Base-by-base conservation (phyloP, 768 basidiomycete species). In the Russula lepida region DNA sequence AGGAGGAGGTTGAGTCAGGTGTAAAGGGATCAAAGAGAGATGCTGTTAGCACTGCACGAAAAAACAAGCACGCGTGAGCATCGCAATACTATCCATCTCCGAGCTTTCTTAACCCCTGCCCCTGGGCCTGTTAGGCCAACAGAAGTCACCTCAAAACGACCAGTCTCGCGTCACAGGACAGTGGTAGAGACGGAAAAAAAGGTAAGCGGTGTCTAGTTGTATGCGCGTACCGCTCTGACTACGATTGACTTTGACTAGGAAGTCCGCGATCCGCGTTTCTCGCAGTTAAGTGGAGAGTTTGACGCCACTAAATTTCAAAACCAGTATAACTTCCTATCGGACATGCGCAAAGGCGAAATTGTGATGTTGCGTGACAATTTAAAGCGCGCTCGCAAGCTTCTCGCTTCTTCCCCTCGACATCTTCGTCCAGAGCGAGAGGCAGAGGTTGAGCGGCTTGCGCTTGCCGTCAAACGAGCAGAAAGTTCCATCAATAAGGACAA, bases 31-130 rank as follows among this genome's bases (percentile, higher is more conserved):
- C 79, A 59, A 75, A 27, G 23, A 54, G 4, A 43, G 15, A 9
- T 9, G 1, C 44, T 13, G 46, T 39, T 35, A 21, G 83, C 3
- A 69, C 77, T 13, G 88, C 87, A 72, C 79, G 93, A 46, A 71
- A 79, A 6, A 82, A 81, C 69, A 97, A 98, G 69, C 87, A 95
- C 74, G 92, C 95, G 94, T 95, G 73, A 64, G 92, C 79, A 15
- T 28, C 47, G 15, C 25, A 4, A 30, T n/a, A 15, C 35, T 32
- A 54, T 58, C 19, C 41, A 43, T n/a, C 17, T 15, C 7, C 33
- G 43, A 12, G 33, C 23, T 59, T 48, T 25, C 43, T 28, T 51
- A 53, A 66, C 15, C 43, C 12, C 65, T 19, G 46, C 11, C 27
- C 27, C 48, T 30, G 11, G 8, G 6, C 43, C 4, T 54, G 41